phyloP scores from a whole-genome alignment of 2,329 filamentous ascomycete genomes.

The Pseudogymnoascus sp. region DNA sequence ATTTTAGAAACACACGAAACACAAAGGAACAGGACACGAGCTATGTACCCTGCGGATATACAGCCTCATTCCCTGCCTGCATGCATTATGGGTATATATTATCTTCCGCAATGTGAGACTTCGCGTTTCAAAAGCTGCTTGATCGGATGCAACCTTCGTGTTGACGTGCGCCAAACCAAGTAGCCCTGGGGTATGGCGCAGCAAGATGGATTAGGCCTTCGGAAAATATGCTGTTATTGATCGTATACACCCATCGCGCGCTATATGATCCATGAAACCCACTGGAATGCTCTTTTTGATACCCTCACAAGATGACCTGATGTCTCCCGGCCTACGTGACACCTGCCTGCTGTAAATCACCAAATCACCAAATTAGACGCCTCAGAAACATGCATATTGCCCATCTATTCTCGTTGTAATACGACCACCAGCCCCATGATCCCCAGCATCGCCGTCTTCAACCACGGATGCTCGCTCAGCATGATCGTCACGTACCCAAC shows the following conservation, averaged over 20 bases:
- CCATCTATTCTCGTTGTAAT: conserved; percentile 69
- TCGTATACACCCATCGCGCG: background rate
- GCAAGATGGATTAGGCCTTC: background rate
- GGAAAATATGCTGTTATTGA: background rate
- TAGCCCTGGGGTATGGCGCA: background rate
- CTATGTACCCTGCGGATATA: background rate
- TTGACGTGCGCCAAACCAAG: background rate
- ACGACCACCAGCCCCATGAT: conserved; percentile 94
- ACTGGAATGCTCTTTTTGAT: background rate
- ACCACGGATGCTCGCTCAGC: conserved; percentile 89
- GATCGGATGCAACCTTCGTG: background rate
- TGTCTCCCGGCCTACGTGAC: background rate
- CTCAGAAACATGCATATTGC: background rate
- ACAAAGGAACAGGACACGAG: background rate
- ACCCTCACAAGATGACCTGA: background rate
- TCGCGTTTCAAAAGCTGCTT: background rate
- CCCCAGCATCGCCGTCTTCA: conserved; percentile 91
- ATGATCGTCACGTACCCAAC: conserved; percentile 97
- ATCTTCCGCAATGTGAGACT: background rate
- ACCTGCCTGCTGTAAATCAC: background rate
- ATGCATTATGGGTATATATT: background rate
- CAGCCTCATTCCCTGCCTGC: background rate
- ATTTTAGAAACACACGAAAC: background rate
- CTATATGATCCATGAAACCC: background rate
- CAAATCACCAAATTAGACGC: background rate